Percentiles rank a stretch among this genome's conserved stretches.
Conservation (phyloP, 208 protist species). For the Naegleria gruberi region DNA sequence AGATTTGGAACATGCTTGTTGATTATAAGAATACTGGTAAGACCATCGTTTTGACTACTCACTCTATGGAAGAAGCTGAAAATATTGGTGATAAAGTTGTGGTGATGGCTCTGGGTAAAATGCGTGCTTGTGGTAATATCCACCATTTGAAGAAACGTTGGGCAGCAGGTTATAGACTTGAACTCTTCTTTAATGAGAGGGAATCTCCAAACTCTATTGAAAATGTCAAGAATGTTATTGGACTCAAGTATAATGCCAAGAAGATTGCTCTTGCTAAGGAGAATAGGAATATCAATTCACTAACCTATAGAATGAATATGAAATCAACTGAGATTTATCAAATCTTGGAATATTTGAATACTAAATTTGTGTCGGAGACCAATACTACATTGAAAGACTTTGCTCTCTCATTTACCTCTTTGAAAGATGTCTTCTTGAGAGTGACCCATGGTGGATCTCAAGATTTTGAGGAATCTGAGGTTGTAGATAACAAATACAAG, state of each 20-base stretch:
- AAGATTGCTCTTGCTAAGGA: not conserved
- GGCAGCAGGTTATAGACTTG: constrained; percentile 37
- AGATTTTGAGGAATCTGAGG: not conserved
- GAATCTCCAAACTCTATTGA: not conserved
- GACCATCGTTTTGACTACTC: constrained; percentile 51
- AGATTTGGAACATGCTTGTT: constrained; percentile 35
- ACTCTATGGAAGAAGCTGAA: constrained; percentile 59
- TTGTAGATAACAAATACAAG: not conserved
- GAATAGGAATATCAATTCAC: not conserved
- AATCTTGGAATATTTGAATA: not conserved
- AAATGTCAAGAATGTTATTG: not conserved
- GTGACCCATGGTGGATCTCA: not conserved
- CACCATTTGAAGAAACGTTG: constrained; percentile 37
- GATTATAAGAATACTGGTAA: constrained; percentile 16
- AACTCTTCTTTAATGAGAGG: not conserved
- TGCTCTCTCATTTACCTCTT: not conserved
- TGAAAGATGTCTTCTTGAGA: not conserved
- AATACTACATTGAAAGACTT: not conserved
- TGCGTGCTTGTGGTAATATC: constrained; percentile 32
- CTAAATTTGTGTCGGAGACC: not conserved
- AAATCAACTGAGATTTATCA: not conserved
- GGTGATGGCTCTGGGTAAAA: constrained; percentile 39
- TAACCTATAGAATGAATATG: not conserved
- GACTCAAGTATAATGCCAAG: not conserved
- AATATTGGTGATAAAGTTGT: constrained; percentile 46